phyloP scores from a whole-genome alignment of 225 moss, liverwort and hornwort genomes.

The Physcomitrellopsis africana region DNA sequence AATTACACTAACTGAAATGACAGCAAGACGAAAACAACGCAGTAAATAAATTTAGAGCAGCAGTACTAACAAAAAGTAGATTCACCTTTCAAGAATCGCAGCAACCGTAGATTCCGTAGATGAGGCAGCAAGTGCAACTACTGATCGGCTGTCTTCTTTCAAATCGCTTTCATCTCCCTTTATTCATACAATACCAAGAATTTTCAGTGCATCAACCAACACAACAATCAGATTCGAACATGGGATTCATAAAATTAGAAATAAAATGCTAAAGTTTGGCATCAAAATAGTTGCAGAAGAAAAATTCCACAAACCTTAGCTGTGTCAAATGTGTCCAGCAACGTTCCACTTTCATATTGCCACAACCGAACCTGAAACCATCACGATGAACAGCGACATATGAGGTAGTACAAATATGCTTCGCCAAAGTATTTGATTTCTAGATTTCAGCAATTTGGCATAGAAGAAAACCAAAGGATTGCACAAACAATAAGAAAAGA shows the following conservation, averaged over 20 bases:
- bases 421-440: neutral
- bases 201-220: conserved; percentile 18
- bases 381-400: conserved; percentile 11
- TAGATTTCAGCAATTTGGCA: neutral
- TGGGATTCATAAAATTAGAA: conserved; percentile 4
- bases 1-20: neutral
- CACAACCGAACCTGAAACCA: conserved; percentile 80
- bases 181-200: conserved; percentile 28
- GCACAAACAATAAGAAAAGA: neutral
- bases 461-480: neutral
- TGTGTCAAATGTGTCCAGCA: conserved; percentile 66
- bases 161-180: conserved; percentile 53
- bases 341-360: conserved; percentile 74
- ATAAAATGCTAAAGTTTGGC: conserved; percentile 6
- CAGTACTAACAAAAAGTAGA: neutral
- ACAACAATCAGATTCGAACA: conserved; percentile 4
- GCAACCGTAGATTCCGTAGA: conserved; percentile 56
- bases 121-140: conserved; percentile 73
- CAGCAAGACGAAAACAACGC: neutral
- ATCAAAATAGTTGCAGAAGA: conserved; percentile 11
- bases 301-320: conserved; percentile 51
- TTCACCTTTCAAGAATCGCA: conserved; percentile 79
- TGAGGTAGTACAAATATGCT: neutral
- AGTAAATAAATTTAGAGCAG: conserved; percentile 1
- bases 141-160: conserved; percentile 52